Percentiles rank a stretch among this genome's conserved stretches.
These are phyloP conservation scores for Aschersonia sp. DNA, from an alignment of 2,329 filamentous ascomycete species.

Conservation along the genomic window DNA sequence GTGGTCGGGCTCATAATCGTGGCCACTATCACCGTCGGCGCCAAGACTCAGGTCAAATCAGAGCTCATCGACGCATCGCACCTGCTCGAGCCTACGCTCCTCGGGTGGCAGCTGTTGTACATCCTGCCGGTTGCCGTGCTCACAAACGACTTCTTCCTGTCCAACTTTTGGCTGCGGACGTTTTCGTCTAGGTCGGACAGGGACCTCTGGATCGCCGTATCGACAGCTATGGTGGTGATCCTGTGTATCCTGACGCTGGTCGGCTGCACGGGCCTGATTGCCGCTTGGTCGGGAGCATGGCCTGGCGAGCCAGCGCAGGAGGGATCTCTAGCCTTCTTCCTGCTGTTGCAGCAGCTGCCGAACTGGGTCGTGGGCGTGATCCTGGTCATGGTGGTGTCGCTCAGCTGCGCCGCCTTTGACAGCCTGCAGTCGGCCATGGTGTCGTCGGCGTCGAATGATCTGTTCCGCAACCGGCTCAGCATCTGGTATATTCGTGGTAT, in stretches of 20 bases:
- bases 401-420: slow-evolving; percentile 69
- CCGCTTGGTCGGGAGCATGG: slow-evolving; percentile 63
- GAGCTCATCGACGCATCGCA: slow-evolving; percentile 54
- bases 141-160: slow-evolving; percentile 79
- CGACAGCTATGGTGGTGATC: slow-evolving; percentile 50
- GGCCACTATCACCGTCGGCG: slow-evolving; percentile 64
- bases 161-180: slow-evolving; percentile 71
- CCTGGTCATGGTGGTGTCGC: slow-evolving; percentile 63
- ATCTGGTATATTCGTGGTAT: slow-evolving; percentile 57
- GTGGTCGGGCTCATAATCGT: slow-evolving; percentile 62
- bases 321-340: slow-evolving; percentile 59
- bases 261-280: slow-evolving; percentile 58
- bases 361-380: slow-evolving; percentile 72
- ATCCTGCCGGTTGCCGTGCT: slow-evolving; percentile 69
- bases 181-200: slow-evolving; percentile 69
- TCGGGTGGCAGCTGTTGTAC: slow-evolving; percentile 78
- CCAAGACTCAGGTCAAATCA: slow-evolving; percentile 56
- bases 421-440: slow-evolving; percentile 73
- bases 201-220: slow-evolving; percentile 61
- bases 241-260: slow-evolving; percentile 59
- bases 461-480: slow-evolving; percentile 69
- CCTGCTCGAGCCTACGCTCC: slow-evolving; percentile 50
- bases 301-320: slow-evolving; percentile 43
- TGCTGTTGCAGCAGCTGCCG: slow-evolving; percentile 57
- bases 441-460: slow-evolving; percentile 68